These are phyloP conservation scores for Lophiotrema nucula DNA, from an alignment of 495 filamentous ascomycete genomes.

Conservation along the genomic window DNA sequence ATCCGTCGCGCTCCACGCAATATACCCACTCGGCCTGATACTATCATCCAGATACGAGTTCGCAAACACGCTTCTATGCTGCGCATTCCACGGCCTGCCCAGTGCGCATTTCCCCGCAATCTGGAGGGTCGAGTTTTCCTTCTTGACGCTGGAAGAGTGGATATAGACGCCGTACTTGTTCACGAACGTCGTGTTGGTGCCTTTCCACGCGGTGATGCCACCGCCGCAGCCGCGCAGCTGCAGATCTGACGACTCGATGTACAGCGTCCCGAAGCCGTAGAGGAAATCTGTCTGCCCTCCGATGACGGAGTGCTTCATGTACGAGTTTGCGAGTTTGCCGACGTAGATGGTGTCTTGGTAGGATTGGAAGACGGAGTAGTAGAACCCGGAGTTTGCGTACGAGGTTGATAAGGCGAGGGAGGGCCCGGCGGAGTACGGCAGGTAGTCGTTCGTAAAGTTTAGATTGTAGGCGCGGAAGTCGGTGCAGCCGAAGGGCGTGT, in stretches of 20 bases:
- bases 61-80: constrained; percentile 55
- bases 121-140: constrained; percentile 51
- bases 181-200: constrained; percentile 59
- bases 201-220: constrained; percentile 66
- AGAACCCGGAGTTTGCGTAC: constrained; percentile 59
- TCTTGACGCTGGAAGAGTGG: constrained; percentile 48
- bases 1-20: constrained; percentile 50
- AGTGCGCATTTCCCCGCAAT: constrained; percentile 55
- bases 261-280: constrained; percentile 36
- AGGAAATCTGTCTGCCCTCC: constrained; percentile 60
- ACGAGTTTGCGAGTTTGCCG: constrained; percentile 60
- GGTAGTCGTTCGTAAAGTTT: constrained; percentile 58
- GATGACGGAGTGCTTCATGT: constrained; percentile 54
- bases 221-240: constrained; percentile 57
- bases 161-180: constrained; percentile 67
- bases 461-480: constrained; percentile 62
- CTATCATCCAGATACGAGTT: constrained; percentile 52
- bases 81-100: constrained; percentile 59
- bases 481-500: constrained; percentile 56
- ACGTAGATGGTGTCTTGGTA: constrained; percentile 65
- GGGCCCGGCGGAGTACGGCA: constrained; percentile 52
- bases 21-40: constrained; percentile 54
- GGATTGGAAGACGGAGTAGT: constrained; percentile 56
- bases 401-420: constrained; percentile 56
- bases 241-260: constrained; percentile 42